These are phyloP conservation scores for Phytophthora boehmeriae DNA, from an alignment of 352 stramenopile genomes.

Conservation along the genomic window DNA sequence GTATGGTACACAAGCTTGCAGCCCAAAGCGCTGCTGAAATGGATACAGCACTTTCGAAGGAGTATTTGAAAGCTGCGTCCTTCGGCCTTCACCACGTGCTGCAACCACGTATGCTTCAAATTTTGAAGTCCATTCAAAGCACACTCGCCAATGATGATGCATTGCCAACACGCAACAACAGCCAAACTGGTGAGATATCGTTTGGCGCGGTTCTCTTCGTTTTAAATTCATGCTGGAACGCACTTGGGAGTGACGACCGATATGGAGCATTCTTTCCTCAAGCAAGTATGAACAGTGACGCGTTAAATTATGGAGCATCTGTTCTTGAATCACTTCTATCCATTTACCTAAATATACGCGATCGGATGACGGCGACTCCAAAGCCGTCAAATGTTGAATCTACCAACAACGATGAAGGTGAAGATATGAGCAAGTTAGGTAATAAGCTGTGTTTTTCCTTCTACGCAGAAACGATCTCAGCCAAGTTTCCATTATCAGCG, in stretches of 20 bases:
- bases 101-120: conserved; percentile 23
- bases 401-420: background rate
- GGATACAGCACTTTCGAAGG: conserved; percentile 41
- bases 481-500: conserved; percentile 44
- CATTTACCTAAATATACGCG: conserved; percentile 43
- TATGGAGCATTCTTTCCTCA: conserved; percentile 14
- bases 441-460: conserved; percentile 44
- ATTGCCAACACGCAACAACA: background rate
- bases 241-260: conserved; percentile 14
- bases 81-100: conserved; percentile 46
- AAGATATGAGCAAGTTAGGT: background rate
- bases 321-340: conserved; percentile 41
- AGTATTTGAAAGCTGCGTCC: conserved; percentile 34
- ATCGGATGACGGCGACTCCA: conserved; percentile 17
- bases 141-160: conserved; percentile 9
- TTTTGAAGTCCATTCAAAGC: conserved; percentile 27
- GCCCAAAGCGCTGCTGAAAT: conserved; percentile 32
- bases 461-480: conserved; percentile 50
- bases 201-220: conserved; percentile 47
- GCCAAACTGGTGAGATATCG: conserved; percentile 31
- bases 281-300: background rate
- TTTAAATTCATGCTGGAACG: conserved; percentile 42
- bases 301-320: conserved; percentile 5
- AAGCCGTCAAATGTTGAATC: conserved; percentile 2
- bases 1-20: conserved; percentile 47